Evolutionary conservation across 2,329 filamentous ascomycete genomes (phyloP).

Genomic region (Calonectria honghensis): DNA sequence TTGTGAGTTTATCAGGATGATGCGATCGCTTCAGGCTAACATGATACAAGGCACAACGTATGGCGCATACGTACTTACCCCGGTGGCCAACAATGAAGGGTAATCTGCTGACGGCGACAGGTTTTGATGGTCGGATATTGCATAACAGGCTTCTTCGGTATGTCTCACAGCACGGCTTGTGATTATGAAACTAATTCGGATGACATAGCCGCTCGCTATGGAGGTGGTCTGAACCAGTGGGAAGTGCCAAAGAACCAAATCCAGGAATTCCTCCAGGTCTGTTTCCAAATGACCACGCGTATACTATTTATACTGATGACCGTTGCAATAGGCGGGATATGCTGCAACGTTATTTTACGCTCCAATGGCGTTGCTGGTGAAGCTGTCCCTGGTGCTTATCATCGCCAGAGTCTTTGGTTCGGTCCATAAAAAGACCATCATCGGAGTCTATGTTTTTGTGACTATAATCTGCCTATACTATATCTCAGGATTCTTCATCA

Average conservation of each 20-base stretch:
- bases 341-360: constrained; percentile 67
- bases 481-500: constrained; percentile 62
- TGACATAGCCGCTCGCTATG: constrained; percentile 37
- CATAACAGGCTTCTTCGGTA: constrained; percentile 40
- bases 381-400: constrained; percentile 65
- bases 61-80: constrained; percentile 37
- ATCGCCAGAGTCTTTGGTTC: constrained; percentile 65
- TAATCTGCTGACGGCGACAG: background rate
- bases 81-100: background rate
- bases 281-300: background rate
- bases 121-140: constrained; percentile 47
- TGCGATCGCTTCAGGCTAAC: background rate
- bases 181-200: background rate
- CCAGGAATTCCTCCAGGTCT: constrained; percentile 61
- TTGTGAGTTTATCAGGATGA: constrained; percentile 24
- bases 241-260: constrained; percentile 53
- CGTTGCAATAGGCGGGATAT: constrained; percentile 60
- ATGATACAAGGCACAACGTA: constrained; percentile 39
- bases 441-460: constrained; percentile 63
- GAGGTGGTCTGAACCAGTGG: constrained; percentile 46
- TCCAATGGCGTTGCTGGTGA: constrained; percentile 65
- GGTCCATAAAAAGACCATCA: constrained; percentile 61
- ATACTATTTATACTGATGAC: background rate
- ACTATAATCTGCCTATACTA: constrained; percentile 63
- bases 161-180: background rate